phyloP scores from a whole-genome alignment of 805 yeast genomes.

The Ogataea kodamae region DNA sequence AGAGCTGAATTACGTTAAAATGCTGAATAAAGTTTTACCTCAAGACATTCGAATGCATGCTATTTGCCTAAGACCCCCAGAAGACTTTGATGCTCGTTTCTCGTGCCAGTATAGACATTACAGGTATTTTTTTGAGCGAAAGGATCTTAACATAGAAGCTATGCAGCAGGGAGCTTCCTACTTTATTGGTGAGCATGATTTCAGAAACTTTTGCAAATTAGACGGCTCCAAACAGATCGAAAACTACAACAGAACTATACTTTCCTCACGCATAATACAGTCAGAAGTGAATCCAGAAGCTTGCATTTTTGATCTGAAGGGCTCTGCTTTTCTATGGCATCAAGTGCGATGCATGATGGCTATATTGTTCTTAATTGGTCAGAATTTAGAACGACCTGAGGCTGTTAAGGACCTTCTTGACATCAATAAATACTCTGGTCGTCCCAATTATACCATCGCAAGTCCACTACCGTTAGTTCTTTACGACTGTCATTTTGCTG shows the following conservation, averaged over 20 bases:
- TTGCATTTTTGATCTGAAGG: constrained; percentile 72
- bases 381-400: constrained; percentile 58
- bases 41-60: constrained; percentile 79
- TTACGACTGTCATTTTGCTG: constrained; percentile 71
- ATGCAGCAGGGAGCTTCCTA: constrained; percentile 68
- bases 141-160: constrained; percentile 52
- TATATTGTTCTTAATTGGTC: constrained; percentile 74
- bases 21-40: constrained; percentile 77
- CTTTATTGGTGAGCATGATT: constrained; percentile 78
- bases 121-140: constrained; percentile 67
- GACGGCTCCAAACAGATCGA: constrained; percentile 93
- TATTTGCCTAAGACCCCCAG: constrained; percentile 79
- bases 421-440: constrained; percentile 49
- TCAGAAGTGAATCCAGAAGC: constrained; percentile 34
- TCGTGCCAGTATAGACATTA: constrained; percentile 86
- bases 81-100: constrained; percentile 85
- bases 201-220: constrained; percentile 88
- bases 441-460: constrained; percentile 87
- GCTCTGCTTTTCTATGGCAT: constrained; percentile 95
- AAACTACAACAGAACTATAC: constrained; percentile 65
- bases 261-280: constrained; percentile 30
- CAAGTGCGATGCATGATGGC: constrained; percentile 97
- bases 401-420: constrained; percentile 60
- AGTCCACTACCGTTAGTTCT: constrained; percentile 82
- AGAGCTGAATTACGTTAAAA: constrained; percentile 74